Evolutionary conservation across 345 rosid genomes (phyloP).

Genomic region (Gossypium thurberi): DNA sequence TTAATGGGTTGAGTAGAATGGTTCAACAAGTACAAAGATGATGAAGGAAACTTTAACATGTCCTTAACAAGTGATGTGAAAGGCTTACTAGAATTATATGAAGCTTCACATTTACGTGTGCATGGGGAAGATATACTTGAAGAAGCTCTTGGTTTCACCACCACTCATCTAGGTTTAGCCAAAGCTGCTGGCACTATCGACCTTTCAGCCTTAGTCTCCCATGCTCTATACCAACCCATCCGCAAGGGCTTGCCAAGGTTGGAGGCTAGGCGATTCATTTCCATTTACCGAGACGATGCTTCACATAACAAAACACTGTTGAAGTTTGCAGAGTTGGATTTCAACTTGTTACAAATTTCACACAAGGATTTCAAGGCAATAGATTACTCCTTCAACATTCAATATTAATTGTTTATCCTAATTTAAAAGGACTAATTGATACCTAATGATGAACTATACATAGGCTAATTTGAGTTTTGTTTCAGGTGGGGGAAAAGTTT

Average conservation of each 20-base stretch:
- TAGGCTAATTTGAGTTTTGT: background rate
- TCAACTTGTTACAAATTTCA: constrained; percentile 21
- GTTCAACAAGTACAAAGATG: constrained; percentile 23
- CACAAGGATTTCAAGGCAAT: constrained; percentile 22
- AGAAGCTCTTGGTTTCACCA: constrained; percentile 15
- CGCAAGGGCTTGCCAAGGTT: constrained; percentile 13
- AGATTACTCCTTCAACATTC: background rate
- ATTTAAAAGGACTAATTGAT: background rate
- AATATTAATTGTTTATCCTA: background rate
- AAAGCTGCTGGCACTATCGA: background rate
- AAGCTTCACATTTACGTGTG: constrained; percentile 19
- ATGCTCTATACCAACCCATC: constrained; percentile 18
- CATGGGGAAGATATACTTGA: constrained; percentile 21
- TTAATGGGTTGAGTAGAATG: background rate
- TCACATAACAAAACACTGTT: constrained; percentile 11
- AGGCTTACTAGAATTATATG: constrained; percentile 25
- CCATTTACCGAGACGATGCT: constrained; percentile 12
- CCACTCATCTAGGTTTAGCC: background rate
- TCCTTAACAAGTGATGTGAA: background rate
- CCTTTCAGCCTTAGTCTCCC: constrained; percentile 7
- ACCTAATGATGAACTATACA: background rate
- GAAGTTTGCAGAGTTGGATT: constrained; percentile 28
- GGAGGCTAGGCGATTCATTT: constrained; percentile 19
- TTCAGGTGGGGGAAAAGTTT: constrained; percentile 29
- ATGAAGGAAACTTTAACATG: constrained; percentile 19